phyloP scores from a whole-genome alignment of 139 green algal genomes.

The Chlorella sorokiniana region DNA sequence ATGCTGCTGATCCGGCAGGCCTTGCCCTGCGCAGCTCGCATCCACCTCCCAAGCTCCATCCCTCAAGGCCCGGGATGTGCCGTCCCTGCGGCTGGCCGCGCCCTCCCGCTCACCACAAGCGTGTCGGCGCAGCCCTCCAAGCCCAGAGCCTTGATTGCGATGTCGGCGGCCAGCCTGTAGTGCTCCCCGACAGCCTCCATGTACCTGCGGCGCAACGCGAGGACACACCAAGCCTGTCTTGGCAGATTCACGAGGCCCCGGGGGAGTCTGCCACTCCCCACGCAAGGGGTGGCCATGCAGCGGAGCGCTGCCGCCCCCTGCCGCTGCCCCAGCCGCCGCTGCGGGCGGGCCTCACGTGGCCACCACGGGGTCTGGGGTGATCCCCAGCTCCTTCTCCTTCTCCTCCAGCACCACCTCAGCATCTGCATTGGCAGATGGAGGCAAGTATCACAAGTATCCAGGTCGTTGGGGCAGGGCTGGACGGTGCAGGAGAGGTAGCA shows the following conservation, averaged over 20 bases:
- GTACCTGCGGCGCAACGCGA: no score
- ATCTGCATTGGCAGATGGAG: neutral
- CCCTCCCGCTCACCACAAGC: neutral
- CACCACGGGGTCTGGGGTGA: constrained; percentile 1
- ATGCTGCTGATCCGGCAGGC: no score
- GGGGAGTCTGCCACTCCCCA: no score
- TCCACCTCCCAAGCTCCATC: no score
- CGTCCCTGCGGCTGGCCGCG: neutral
- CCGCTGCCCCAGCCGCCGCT: neutral
- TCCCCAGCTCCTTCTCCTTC: neutral
- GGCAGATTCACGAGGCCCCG: no score
- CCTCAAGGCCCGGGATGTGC: no score
- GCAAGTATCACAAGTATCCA: neutral
- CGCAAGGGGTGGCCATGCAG: no score
- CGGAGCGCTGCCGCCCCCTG: neutral
- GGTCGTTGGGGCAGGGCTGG: no score
- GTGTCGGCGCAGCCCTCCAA: constrained; percentile 30
- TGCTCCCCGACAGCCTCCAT: no score
- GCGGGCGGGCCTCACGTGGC: constrained; percentile 13
- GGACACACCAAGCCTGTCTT: no score
- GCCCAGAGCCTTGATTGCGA: constrained; percentile 33
- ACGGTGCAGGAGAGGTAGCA: no score
- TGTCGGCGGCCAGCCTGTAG: neutral
- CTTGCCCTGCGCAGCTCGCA: no score
- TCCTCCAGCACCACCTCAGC: constrained; percentile 5